Percentiles rank a stretch among this genome's conserved stretches.
These are phyloP conservation scores for Ceratopteris richardii DNA, from an alignment of 75 land plant genomes.

Conservation along the genomic window DNA sequence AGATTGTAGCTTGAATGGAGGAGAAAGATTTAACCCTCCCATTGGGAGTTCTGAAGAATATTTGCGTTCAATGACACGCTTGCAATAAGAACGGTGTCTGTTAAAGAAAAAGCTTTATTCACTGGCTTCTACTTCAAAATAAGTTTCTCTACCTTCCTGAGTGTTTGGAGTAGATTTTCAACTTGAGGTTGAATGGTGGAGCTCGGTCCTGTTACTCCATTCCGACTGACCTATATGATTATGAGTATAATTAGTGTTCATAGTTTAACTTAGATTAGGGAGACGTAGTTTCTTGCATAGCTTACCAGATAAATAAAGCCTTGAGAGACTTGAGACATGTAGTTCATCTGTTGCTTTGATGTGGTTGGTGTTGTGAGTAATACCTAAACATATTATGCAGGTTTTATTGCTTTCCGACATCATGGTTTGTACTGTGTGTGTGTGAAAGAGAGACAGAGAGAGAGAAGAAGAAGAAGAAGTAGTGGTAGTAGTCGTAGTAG, in stretches of 20 bases:
- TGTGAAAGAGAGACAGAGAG: too few species aligned
- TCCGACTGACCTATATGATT: conserved; percentile 83
- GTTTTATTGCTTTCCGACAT: not conserved
- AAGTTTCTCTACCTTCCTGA: conserved; percentile 87
- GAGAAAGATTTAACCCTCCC: too few species aligned
- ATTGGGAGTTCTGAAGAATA: too few species aligned
- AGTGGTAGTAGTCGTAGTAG: not conserved
- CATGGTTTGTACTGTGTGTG: too few species aligned
- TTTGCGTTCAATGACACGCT: too few species aligned
- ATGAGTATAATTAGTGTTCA: too few species aligned
- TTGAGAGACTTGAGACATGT: conserved; percentile 71
- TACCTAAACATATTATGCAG: conserved; percentile 34
- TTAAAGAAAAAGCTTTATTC: too few species aligned
- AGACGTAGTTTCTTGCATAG: too few species aligned
- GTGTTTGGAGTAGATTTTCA: conserved; percentile 42
- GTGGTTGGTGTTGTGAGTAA: conserved; percentile 90
- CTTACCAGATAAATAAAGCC: conserved; percentile 92
- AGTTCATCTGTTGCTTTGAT: conserved; percentile 60
- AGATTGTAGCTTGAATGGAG: too few species aligned
- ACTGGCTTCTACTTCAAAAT: too few species aligned
- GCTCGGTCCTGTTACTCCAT: conserved; percentile 91
- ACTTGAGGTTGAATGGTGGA: conserved; percentile 47
- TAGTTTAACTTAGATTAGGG: too few species aligned
- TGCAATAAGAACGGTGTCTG: too few species aligned
- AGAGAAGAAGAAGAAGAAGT: not conserved